phyloP scores from a whole-genome alignment of 2,329 filamentous ascomycete species.

The Rhynchosporium agropyri region DNA sequence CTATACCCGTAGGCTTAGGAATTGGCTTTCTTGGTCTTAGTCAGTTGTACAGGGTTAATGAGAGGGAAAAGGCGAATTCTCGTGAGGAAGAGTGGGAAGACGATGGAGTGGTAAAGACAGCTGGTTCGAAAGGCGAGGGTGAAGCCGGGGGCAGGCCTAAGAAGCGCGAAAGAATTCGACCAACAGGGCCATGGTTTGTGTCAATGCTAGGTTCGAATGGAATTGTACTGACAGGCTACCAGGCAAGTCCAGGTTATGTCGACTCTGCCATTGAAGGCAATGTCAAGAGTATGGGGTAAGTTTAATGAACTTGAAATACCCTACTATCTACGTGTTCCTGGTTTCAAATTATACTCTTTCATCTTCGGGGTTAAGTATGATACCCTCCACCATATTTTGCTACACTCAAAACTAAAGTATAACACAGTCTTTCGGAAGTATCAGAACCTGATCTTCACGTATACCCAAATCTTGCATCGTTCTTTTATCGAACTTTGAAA shows the following conservation, averaged over 20 bases:
- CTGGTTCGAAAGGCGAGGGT: constrained; percentile 41
- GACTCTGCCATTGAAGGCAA: constrained; percentile 70
- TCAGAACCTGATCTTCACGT: constrained; percentile 83
- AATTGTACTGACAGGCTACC: constrained; percentile 26
- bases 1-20: constrained; percentile 69
- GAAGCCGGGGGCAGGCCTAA: constrained; percentile 48
- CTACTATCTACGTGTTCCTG: constrained; percentile 69
- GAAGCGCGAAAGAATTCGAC: constrained; percentile 61
- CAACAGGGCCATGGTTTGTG: constrained; percentile 65
- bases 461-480: constrained; percentile 91
- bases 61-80: constrained; percentile 49
- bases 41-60: constrained; percentile 64
- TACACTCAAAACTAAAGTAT: constrained; percentile 27
- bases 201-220: not conserved
- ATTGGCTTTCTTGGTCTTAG: constrained; percentile 67
- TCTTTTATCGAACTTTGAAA: constrained; percentile 96
- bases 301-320: constrained; percentile 75
- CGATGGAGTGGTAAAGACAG: constrained; percentile 39
- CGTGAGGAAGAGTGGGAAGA: constrained; percentile 45
- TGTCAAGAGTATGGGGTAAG: constrained; percentile 71
- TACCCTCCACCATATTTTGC: not conserved
- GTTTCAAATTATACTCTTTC: constrained; percentile 74
- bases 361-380: constrained; percentile 70
- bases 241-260: constrained; percentile 75
- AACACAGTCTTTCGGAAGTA: constrained; percentile 73